Conservation (phyloP, 495 filamentous ascomycete species). For the Terfezia boudieri region DNA sequence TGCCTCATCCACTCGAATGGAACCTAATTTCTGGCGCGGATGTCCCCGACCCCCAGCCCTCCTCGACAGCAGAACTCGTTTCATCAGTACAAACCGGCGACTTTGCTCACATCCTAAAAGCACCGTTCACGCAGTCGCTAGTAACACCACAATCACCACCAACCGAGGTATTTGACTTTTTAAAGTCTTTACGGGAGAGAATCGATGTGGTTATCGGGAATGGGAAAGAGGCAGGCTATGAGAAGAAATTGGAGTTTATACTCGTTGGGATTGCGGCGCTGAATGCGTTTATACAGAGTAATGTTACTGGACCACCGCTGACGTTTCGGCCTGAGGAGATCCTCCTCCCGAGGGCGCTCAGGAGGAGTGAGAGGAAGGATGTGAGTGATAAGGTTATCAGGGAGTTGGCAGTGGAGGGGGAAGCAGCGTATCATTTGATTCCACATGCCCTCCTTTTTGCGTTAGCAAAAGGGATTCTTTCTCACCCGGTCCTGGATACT, state of each 20-base stretch:
- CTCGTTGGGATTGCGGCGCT: conserved; percentile 46
- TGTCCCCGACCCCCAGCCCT: neutral
- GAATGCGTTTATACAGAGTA: conserved; percentile 70
- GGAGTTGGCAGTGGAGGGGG: conserved; percentile 59
- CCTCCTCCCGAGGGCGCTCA: conserved; percentile 29
- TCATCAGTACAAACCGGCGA: neutral
- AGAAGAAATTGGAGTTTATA: conserved; percentile 2
- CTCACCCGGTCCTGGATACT: conserved; percentile 17
- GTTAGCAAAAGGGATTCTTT: conserved; percentile 48
- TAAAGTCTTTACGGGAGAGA: neutral
- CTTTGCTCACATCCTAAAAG: conserved; percentile 2
- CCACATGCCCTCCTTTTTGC: conserved; percentile 63
- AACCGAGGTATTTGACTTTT: conserved; percentile 1
- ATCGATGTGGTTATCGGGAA: conserved; percentile 1
- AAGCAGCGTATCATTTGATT: conserved; percentile 63
- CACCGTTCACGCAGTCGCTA: conserved; percentile 7
- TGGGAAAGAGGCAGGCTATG: neutral
- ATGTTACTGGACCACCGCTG: conserved; percentile 73
- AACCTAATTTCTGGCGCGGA: conserved; percentile 6
- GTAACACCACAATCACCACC: conserved; percentile 2
- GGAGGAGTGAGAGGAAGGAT: conserved; percentile 5
- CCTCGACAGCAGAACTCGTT: neutral
- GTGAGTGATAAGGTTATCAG: conserved; percentile 17
- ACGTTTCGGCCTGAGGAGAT: conserved; percentile 28
- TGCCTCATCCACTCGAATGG: conserved; percentile 6